Percentiles rank a stretch among this genome's conserved stretches.
phyloP scores from a whole-genome alignment of 1,284 basidiomycete genomes.

The Megacollybia platyphylla region DNA sequence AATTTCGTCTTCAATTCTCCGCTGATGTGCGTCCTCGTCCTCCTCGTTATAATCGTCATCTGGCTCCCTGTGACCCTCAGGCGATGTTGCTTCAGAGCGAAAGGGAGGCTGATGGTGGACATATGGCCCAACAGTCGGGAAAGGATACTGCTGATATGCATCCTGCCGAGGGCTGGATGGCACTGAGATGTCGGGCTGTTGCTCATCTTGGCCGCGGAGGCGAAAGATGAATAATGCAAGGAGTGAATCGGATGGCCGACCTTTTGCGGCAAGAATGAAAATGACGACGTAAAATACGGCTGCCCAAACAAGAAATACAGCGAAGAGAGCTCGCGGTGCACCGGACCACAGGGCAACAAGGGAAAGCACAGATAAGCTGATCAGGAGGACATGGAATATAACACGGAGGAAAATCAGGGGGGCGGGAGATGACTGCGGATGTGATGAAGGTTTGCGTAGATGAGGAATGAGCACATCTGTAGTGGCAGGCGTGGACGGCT shows the following conservation, averaged over 20 bases:
- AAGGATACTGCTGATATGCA: slow-evolving; percentile 30
- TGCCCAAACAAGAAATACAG: slow-evolving; percentile 51
- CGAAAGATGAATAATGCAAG: slow-evolving; percentile 36
- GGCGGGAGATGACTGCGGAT: slow-evolving; percentile 18
- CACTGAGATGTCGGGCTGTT: slow-evolving; percentile 1
- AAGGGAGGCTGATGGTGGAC: slow-evolving; percentile 48
- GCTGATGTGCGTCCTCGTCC: slow-evolving; percentile 59
- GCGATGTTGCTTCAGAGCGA: slow-evolving; percentile 29
- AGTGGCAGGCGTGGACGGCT: slow-evolving; percentile 37
- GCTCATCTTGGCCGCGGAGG: slow-evolving; percentile 19
- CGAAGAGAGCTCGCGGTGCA: slow-evolving; percentile 43
- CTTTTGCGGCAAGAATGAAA: slow-evolving; percentile 40
- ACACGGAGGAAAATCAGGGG: slow-evolving; percentile 30
- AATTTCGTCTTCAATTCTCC: slow-evolving; percentile 69
- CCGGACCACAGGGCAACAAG: slow-evolving; percentile 46
- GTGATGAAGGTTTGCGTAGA: slow-evolving; percentile 11
- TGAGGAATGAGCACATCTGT: slow-evolving; percentile 32
- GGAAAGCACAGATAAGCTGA: slow-evolving; percentile 43
- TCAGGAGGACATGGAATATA: slow-evolving; percentile 42
- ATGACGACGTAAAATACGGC: slow-evolving; percentile 42
- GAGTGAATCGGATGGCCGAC: slow-evolving; percentile 42
- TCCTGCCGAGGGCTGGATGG: slow-evolving; percentile 17
- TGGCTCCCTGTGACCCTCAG: slow-evolving; percentile 30
- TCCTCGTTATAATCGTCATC: slow-evolving; percentile 56
- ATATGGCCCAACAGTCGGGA: slow-evolving; percentile 44